These are phyloP conservation scores for Casuarina cunninghamiana DNA, from an alignment of 306 rosid species.

Conservation along the genomic window DNA sequence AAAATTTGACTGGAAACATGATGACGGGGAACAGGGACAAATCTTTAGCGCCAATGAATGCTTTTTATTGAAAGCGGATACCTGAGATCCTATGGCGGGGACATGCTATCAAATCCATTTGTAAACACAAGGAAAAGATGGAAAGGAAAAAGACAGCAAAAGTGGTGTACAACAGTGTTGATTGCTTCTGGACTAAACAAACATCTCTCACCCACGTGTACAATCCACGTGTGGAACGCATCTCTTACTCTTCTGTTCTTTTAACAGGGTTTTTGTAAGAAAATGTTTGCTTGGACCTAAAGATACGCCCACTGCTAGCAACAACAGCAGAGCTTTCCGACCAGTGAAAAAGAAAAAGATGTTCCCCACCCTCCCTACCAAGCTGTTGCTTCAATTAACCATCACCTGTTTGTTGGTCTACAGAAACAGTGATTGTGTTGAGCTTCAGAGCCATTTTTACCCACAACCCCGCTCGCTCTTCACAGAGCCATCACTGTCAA, in stretches of 20 bases:
- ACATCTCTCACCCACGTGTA: constrained; percentile 46
- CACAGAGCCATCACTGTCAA: too few relatives aligned
- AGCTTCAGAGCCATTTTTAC: constrained; percentile 31
- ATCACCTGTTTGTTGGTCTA: constrained; percentile 54
- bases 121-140: constrained; percentile 25
- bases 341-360: constrained; percentile 30
- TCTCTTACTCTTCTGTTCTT: neutral
- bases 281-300: constrained; percentile 43
- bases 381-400: constrained; percentile 43
- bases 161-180: neutral
- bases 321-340: constrained; percentile 18
- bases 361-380: constrained; percentile 73
- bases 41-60: constrained; percentile 27
- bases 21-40: constrained; percentile 16
- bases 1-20: neutral
- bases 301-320: constrained; percentile 32
- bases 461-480: constrained; percentile 11
- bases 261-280: constrained; percentile 22
- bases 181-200: constrained; percentile 18
- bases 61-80: constrained; percentile 30
- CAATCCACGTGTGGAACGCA: constrained; percentile 17
- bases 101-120: constrained; percentile 33
- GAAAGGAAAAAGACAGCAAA: constrained; percentile 23
- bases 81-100: constrained; percentile 29
- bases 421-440: constrained; percentile 21